phyloP scores from a whole-genome alignment of 2,329 filamentous ascomycete species.

The Alternaria gansuensis region DNA sequence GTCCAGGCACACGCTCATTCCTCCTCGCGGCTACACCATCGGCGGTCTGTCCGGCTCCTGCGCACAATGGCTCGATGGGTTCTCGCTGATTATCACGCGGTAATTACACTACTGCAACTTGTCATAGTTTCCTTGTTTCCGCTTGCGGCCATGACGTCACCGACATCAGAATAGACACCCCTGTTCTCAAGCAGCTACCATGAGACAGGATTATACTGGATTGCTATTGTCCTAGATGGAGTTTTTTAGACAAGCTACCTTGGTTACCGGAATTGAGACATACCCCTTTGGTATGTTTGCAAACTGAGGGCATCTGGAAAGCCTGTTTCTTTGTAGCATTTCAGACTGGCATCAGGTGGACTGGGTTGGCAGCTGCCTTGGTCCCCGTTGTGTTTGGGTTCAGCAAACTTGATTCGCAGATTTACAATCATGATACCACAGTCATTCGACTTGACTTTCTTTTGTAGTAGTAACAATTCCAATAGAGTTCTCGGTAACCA shows the following conservation, averaged over 20 bases:
- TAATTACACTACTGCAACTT: slow-evolving; percentile 52
- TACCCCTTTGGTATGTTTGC: slow-evolving; percentile 5
- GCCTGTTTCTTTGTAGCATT: not conserved
- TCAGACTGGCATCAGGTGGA: not conserved
- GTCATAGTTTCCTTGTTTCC: not conserved
- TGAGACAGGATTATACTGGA: not conserved
- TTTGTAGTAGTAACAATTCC: slow-evolving; percentile 5
- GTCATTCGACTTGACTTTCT: slow-evolving; percentile 15
- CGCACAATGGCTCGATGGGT: slow-evolving; percentile 82
- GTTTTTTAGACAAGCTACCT: not conserved
- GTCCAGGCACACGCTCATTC: slow-evolving; percentile 81
- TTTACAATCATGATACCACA: slow-evolving; percentile 18
- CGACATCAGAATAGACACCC: not conserved
- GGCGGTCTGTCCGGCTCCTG: slow-evolving; percentile 87
- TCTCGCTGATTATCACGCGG: slow-evolving; percentile 80
- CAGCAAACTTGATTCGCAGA: slow-evolving; percentile 1
- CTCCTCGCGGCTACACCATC: slow-evolving; percentile 86
- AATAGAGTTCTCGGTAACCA: not conserved
- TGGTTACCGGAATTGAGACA: not conserved
- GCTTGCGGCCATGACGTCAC: not conserved
- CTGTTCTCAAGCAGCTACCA: not conserved
- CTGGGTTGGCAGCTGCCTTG: not conserved
- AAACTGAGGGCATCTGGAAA: not conserved
- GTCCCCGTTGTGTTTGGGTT: not conserved
- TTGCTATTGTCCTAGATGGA: not conserved